phyloP scores from a whole-genome alignment of 305 asterid species.

The Fraxinus dipetala region DNA sequence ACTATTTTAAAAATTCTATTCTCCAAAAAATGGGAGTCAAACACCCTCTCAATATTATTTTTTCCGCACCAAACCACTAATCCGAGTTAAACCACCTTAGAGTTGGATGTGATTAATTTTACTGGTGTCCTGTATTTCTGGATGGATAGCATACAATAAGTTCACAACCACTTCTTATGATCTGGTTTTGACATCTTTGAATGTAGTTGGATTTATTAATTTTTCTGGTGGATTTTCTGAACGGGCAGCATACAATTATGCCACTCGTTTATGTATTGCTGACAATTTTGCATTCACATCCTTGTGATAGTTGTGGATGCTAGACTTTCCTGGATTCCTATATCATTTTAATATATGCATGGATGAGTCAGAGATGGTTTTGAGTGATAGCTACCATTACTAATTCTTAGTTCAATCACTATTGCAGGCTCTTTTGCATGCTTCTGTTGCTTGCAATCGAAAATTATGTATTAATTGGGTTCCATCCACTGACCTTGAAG shows the following conservation, averaged over 20 bases:
- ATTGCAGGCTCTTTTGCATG: conserved; percentile 94
- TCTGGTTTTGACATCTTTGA: neutral
- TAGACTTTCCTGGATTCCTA: neutral
- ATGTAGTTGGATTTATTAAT: neutral
- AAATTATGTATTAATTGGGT: conserved; percentile 80
- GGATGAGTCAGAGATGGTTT: neutral
- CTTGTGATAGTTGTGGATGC: neutral
- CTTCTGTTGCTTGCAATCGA: conserved; percentile 71
- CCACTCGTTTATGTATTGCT: neutral
- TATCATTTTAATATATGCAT: neutral
- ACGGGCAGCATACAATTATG: neutral
- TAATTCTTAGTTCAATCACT: neutral
- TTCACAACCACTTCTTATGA: neutral
- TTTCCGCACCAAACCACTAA: neutral
- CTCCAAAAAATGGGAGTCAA: no score
- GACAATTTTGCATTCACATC: neutral
- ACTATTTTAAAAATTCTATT: no score
- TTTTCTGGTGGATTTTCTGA: neutral
- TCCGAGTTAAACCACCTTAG: neutral
- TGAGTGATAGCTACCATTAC: neutral
- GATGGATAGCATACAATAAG: neutral
- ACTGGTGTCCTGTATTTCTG: neutral
- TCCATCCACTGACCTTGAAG: conserved; percentile 89
- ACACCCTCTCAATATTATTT: neutral
- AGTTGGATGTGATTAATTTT: neutral